Evolutionary conservation across 2,329 filamentous ascomycete genomes (phyloP).

Genomic region (Zopfia rhizophila): DNA sequence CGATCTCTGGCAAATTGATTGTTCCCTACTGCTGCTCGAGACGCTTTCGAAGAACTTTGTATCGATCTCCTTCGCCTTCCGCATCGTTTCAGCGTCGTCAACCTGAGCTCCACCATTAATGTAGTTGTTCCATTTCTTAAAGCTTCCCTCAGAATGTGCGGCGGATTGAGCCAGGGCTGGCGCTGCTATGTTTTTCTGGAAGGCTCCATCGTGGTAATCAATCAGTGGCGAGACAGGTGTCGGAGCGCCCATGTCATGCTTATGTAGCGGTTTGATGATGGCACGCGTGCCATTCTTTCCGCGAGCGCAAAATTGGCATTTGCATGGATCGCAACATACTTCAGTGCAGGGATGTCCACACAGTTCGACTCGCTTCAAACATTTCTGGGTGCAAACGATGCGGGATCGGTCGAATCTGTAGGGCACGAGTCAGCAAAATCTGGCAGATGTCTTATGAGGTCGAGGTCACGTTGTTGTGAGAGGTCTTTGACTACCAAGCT

Average conservation of each 20-base stretch:
- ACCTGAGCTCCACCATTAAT: conserved; percentile 27
- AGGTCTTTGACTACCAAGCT: too few species aligned
- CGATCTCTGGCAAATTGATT: too few species aligned
- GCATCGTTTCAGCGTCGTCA: conserved; percentile 32
- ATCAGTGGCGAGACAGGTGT: too few species aligned
- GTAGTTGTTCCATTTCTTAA: conserved; percentile 27
- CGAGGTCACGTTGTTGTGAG: too few species aligned
- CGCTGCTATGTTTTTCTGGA: too few species aligned
- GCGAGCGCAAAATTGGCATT: conserved; percentile 39
- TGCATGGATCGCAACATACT: conserved; percentile 43
- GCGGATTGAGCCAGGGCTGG: too few species aligned
- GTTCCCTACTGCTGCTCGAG: too few species aligned
- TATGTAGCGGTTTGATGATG: conserved; percentile 34
- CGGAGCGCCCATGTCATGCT: conserved; percentile 8
- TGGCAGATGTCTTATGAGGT: background rate
- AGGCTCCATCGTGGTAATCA: too few species aligned
- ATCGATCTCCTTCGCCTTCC: conserved; percentile 26
- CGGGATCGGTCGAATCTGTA: conserved; percentile 36
- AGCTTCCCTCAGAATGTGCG: too few species aligned
- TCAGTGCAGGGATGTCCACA: conserved; percentile 44
- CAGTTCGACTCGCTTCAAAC: conserved; percentile 26
- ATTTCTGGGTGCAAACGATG: conserved; percentile 48
- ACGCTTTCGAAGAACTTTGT: conserved; percentile 19
- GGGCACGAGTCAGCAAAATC: conserved; percentile 5
- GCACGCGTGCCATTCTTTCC: conserved; percentile 34